Conservation (phyloP, 345 rosid species). For the Draba incana region DNA sequence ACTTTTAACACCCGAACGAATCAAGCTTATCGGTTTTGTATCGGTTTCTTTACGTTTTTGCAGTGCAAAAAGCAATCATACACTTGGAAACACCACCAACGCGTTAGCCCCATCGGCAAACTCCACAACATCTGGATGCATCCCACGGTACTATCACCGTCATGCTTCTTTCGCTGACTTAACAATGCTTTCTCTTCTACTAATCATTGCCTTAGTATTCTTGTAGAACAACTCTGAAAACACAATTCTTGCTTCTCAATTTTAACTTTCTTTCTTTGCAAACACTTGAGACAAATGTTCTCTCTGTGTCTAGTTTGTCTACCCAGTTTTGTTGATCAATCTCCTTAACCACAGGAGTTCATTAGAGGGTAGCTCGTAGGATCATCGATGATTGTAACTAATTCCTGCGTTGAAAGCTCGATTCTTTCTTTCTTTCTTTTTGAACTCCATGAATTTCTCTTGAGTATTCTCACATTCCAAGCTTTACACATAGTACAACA, state of each 20-base stretch:
- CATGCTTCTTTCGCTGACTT: constrained; percentile 51
- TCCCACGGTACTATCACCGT: constrained; percentile 34
- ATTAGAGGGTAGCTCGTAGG: constrained; percentile 27
- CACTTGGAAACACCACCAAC: constrained; percentile 65
- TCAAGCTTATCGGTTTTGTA: constrained; percentile 22
- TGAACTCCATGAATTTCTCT: not conserved
- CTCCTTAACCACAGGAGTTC: constrained; percentile 18
- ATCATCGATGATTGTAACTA: constrained; percentile 36
- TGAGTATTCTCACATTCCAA: constrained; percentile 3
- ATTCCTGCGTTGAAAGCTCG: constrained; percentile 27
- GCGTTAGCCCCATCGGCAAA: constrained; percentile 83
- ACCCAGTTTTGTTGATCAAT: constrained; percentile 43
- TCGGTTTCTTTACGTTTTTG: constrained; percentile 22
- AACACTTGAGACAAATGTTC: constrained; percentile 36
- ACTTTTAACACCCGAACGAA: not conserved
- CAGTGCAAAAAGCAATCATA: constrained; percentile 72
- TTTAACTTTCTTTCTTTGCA: constrained; percentile 30
- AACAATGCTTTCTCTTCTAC: constrained; percentile 49
- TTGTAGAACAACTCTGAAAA: constrained; percentile 50
- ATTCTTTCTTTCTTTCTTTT: constrained; percentile 23
- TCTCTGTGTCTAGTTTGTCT: constrained; percentile 29
- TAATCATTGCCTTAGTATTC: constrained; percentile 44
- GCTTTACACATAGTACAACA: constrained; percentile 3
- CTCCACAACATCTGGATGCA: constrained; percentile 62
- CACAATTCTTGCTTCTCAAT: constrained; percentile 43